Percentiles rank a stretch among this genome's conserved stretches.
phyloP scores from a whole-genome alignment of 2,329 filamentous ascomycete species.

The Penicillium sp. region DNA sequence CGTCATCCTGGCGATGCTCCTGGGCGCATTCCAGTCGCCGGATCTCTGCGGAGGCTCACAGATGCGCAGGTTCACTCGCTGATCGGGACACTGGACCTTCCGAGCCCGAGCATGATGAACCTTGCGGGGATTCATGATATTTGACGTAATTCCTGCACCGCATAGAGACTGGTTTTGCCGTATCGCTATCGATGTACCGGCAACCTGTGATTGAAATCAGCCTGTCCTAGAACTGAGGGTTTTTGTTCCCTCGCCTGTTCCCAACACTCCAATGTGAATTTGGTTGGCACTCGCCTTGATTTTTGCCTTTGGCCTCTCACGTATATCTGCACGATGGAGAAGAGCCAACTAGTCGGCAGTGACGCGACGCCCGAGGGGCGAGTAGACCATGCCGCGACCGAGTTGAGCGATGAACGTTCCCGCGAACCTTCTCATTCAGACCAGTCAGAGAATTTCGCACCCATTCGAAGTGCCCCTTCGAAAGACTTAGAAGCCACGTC shows the following conservation, averaged over 20 bases:
- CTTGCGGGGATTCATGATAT: conserved; percentile 3
- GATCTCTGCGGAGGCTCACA: too few species aligned
- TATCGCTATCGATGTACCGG: too few species aligned
- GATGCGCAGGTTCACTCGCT: too few species aligned
- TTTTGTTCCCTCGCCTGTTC: too few species aligned
- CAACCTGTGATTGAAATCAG: too few species aligned
- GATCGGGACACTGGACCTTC: conserved; percentile 5
- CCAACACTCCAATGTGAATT: not conserved
- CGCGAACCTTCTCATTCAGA: conserved; percentile 5
- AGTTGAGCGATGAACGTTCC: not conserved
- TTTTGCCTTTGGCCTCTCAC: not conserved
- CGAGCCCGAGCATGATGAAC: conserved; percentile 11
- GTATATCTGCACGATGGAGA: too few species aligned
- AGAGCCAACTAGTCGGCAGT: not conserved
- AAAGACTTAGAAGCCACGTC: not conserved
- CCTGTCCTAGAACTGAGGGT: too few species aligned
- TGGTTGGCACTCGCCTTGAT: not conserved
- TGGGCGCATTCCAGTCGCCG: conserved; percentile 5
- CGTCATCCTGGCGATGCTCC: not conserved
- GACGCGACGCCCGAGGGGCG: not conserved
- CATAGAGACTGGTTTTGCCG: too few species aligned
- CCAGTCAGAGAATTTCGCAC: conserved; percentile 3
- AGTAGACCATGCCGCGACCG: not conserved
- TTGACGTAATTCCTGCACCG: conserved; percentile 24
- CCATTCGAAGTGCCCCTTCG: conserved; percentile 13